Evolutionary conservation across 352 stramenopile genomes (phyloP), one percentile per base, ranked within the genome.

Genomic region (Globisporangium cystogenes): DNA sequence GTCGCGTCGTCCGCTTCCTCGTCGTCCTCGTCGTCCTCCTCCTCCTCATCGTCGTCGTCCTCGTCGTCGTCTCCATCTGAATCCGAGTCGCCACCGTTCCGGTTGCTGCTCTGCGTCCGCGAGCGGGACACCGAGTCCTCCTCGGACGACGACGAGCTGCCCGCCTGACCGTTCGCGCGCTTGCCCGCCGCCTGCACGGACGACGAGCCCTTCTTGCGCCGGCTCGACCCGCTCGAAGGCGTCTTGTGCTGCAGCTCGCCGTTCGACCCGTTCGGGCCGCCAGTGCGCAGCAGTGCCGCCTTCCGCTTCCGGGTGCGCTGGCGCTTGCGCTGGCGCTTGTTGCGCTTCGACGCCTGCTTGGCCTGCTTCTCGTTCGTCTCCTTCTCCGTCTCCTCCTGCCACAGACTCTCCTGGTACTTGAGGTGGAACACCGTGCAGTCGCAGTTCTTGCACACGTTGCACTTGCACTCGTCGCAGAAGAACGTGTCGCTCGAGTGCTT

Each of bases 381-480:
- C 54, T 95, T 95, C 60, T 97, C 95, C 41, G 90, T 96, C 64
- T 97, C 70, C 57, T 98, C 94, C 50, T 97, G 96, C 74, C 85
- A 98, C 48, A 97, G 84, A 57, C 94, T 98, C 48, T 90, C 77
- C 55, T 99, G 97, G 60, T 99, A 99, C 51, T 96, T 96, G 26
- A 99, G 76, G 64, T 99, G 97, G 65, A 98, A 99, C 1, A 98
- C 81, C 29, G 86, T 94, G 70, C 97, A 99, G 65, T 99, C 93
- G 62, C 97, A 99, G 51, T 91, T 92, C 69, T 82, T 92, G 67
- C 97, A 99, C 11, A 99, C 97, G 54, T 98, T 96, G 62, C 96
- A 99, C 72, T 99, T 98, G 74, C 95, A 99, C 75, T 99, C 97
- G 35, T 85, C 79, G 64, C 97, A 99, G 68, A 98, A 99, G 55